These are phyloP conservation scores for Tricholoma furcatifolium DNA, from an alignment of 768 basidiomycete genomes.

Conservation along the genomic window DNA sequence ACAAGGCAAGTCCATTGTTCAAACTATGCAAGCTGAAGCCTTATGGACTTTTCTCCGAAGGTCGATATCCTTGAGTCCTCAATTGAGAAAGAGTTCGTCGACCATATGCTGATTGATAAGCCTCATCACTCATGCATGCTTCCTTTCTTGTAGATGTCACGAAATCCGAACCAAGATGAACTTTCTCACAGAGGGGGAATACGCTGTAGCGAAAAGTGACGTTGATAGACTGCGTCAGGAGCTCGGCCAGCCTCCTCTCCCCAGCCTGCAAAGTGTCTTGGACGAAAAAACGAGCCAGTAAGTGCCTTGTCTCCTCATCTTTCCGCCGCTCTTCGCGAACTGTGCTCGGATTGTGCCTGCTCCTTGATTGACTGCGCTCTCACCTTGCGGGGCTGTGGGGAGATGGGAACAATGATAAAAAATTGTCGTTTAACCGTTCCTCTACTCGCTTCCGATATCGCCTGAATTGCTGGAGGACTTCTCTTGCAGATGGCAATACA, in stretches of 20 bases:
- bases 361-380: not conserved
- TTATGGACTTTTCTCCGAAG: conserved; percentile 29
- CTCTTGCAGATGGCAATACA: no score
- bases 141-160: conserved; percentile 44
- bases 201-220: conserved; percentile 68
- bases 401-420: no score
- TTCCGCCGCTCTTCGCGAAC: conserved; percentile 3
- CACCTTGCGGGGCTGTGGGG: no score
- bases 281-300: conserved; percentile 66
- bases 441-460: no score
- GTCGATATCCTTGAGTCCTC: conserved; percentile 69
- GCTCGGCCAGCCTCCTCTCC: conserved; percentile 73
- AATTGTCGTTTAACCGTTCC: no score
- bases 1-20: conserved; percentile 46
- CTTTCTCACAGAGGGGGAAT: conserved; percentile 71
- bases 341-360: conserved; percentile 4
- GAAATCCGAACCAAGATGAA: conserved; percentile 70
- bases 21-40: not conserved
- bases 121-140: not conserved
- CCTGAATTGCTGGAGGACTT: no score
- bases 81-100: conserved; percentile 65
- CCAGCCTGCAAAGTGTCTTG: conserved; percentile 67
- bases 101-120: not conserved
- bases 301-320: conserved; percentile 18
- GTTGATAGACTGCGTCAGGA: conserved; percentile 76